These are phyloP conservation scores for Erysimum pusillum DNA, from an alignment of 441 rosid genomes.

Conservation along the genomic window DNA sequence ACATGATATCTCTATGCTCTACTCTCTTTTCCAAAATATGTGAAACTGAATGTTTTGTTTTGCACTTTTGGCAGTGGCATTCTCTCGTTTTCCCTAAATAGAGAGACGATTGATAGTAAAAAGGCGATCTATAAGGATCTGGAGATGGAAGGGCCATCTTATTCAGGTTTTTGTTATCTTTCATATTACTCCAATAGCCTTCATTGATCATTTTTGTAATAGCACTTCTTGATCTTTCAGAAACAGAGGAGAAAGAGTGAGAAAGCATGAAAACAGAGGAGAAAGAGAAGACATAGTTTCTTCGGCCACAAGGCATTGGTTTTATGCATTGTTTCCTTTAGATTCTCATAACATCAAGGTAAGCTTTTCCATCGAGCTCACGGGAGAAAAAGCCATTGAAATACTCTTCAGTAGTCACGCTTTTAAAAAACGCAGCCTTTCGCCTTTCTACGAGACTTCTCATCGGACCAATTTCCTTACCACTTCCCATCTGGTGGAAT, in stretches of 20 bases:
- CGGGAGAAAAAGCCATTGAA: conserved; percentile 19
- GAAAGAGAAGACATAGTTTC: neutral
- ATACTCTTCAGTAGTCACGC: conserved; percentile 22
- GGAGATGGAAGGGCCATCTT: conserved; percentile 87
- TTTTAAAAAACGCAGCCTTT: conserved; percentile 24
- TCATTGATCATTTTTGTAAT: conserved; percentile 12
- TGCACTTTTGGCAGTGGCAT: conserved; percentile 74
- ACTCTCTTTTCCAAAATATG: too few species aligned
- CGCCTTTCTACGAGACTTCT: conserved; percentile 25
- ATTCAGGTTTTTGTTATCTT: conserved; percentile 66
- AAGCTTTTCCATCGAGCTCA: conserved; percentile 33
- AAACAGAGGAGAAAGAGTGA: too few species aligned
- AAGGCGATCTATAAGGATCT: conserved; percentile 55
- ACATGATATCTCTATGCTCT: too few species aligned
- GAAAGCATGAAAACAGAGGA: neutral
- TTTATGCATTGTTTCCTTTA: neutral
- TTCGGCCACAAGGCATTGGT: neutral
- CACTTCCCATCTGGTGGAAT: conserved; percentile 21
- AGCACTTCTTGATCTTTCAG: neutral
- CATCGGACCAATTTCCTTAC: conserved; percentile 35
- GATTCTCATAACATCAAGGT: conserved; percentile 41
- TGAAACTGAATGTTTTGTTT: conserved; percentile 29
- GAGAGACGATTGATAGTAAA: conserved; percentile 50
- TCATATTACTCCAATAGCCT: conserved; percentile 7
- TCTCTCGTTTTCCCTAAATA: conserved; percentile 70